A percentile compares a stretch with the other conserved stretches of the same genome.
Conservation (phyloP, 192 early-diverging fungal genomes). For the Backusella tarrabulga region DNA sequence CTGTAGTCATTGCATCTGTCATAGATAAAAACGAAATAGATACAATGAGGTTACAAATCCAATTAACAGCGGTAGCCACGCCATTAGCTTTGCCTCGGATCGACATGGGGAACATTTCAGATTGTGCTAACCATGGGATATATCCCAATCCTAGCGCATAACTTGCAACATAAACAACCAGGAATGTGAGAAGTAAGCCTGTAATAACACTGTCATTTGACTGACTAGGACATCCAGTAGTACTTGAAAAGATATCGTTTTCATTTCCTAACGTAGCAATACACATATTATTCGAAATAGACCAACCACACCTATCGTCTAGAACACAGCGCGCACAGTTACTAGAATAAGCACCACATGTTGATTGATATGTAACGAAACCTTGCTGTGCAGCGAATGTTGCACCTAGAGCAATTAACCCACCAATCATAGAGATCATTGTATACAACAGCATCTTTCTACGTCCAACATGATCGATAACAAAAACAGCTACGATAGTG, state of each 20-base stretch:
- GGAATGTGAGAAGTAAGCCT: constrained; percentile 16
- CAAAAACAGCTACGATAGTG: constrained; percentile 42
- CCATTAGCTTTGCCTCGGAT: constrained; percentile 54
- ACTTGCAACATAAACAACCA: constrained; percentile 35
- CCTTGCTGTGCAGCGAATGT: constrained; percentile 47
- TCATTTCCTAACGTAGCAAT: background rate
- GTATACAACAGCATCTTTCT: constrained; percentile 46
- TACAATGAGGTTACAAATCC: constrained; percentile 47
- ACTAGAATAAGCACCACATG: constrained; percentile 42
- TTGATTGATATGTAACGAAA: constrained; percentile 38
- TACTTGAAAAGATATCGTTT: constrained; percentile 21
- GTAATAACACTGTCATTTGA: constrained; percentile 19
- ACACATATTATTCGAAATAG: constrained; percentile 16
- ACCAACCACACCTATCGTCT: constrained; percentile 45
- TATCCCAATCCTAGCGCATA: constrained; percentile 55
- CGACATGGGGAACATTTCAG: constrained; percentile 48
- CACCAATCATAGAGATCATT: constrained; percentile 45
- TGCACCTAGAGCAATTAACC: constrained; percentile 42
- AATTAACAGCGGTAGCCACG: constrained; percentile 53
- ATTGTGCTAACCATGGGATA: constrained; percentile 54
- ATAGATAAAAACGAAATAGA: constrained; percentile 50
- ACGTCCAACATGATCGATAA: constrained; percentile 48
- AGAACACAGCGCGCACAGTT: constrained; percentile 48
- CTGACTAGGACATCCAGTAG: constrained; percentile 26
- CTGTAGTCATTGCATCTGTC: constrained; percentile 46